These are phyloP conservation scores for Phlyctochytrium arcticum DNA, from an alignment of 192 early-diverging fungal species.

Conservation along the genomic window DNA sequence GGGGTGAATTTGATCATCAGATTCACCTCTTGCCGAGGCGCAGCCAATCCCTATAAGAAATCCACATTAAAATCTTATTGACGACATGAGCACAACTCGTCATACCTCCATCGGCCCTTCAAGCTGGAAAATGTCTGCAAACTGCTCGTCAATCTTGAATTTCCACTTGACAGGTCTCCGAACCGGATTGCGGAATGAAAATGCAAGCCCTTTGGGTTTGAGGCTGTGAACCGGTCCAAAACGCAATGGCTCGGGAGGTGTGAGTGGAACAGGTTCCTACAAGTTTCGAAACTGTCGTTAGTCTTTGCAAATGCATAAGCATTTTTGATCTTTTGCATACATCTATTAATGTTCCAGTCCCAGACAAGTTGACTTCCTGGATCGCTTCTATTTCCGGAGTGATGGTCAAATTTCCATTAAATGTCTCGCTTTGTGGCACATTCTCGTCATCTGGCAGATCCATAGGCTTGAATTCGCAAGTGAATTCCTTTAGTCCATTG, in stretches of 20 bases:
- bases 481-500: conserved; percentile 25
- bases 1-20: conserved; percentile 40
- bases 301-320: not conserved
- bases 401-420: conserved; percentile 22
- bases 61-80: not conserved
- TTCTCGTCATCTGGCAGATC: conserved; percentile 26
- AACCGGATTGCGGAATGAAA: conserved; percentile 46
- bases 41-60: conserved; percentile 17
- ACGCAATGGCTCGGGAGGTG: conserved; percentile 26
- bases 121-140: conserved; percentile 38
- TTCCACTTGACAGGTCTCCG: conserved; percentile 36
- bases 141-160: conserved; percentile 33
- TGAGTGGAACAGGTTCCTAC: conserved; percentile 34
- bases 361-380: conserved; percentile 5
- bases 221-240: conserved; percentile 38
- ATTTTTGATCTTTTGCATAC: conserved; percentile 16
- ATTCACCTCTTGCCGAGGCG: conserved; percentile 10
- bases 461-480: conserved; percentile 21
- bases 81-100: not conserved
- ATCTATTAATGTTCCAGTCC: conserved; percentile 39
- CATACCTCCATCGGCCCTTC: conserved; percentile 9
- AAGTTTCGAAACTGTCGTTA: conserved; percentile 1
- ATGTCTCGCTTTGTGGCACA: conserved; percentile 31
- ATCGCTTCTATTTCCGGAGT: conserved; percentile 18
- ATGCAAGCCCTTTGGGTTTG: not conserved